These are phyloP conservation scores for Pyrenophora teres DNA, from an alignment of 2,329 filamentous ascomycete genomes.

Conservation along the genomic window DNA sequence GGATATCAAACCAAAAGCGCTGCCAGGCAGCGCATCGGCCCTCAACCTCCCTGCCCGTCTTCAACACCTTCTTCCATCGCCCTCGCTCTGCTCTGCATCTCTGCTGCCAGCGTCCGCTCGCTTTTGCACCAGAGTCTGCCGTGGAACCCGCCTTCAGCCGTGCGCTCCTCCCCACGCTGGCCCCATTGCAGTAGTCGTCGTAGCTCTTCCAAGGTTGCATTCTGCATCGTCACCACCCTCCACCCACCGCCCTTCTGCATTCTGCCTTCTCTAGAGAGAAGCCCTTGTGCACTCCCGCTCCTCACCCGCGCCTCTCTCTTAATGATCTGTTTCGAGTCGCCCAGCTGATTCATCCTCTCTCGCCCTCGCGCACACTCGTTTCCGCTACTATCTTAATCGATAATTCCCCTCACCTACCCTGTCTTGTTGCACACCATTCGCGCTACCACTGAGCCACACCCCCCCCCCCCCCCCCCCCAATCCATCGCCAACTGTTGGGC, in stretches of 20 bases:
- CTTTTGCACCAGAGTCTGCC: constrained; percentile 20
- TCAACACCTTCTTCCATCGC: constrained; percentile 5
- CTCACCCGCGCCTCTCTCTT: constrained; percentile 34
- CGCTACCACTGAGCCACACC: constrained; percentile 35
- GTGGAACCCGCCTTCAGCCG: constrained; percentile 24
- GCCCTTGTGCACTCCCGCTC: constrained; percentile 12
- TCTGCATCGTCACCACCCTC: constrained; percentile 5
- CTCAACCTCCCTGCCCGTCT: constrained; percentile 7
- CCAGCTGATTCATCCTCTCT: constrained; percentile 32
- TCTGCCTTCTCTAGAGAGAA: too few relatives aligned
- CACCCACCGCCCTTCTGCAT: constrained; percentile 5
- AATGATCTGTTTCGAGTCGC: constrained; percentile 38
- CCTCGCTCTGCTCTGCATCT: constrained; percentile 7
- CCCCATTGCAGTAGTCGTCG: constrained; percentile 18
- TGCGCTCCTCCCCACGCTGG: constrained; percentile 17
- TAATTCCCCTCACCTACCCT: constrained; percentile 35
- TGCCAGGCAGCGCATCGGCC: constrained; percentile 15
- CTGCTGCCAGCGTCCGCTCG: constrained; percentile 29
- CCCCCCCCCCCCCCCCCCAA: too few relatives aligned
- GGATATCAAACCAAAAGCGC: constrained; percentile 20
- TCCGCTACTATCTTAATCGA: constrained; percentile 46
- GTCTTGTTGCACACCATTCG: constrained; percentile 21
- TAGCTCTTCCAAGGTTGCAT: constrained; percentile 16
- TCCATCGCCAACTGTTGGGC: constrained; percentile 43
- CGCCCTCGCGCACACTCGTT: constrained; percentile 45